Evolutionary conservation across 805 yeast genomes (phyloP).

Genomic region (Wickerhamiella brachini): DNA sequence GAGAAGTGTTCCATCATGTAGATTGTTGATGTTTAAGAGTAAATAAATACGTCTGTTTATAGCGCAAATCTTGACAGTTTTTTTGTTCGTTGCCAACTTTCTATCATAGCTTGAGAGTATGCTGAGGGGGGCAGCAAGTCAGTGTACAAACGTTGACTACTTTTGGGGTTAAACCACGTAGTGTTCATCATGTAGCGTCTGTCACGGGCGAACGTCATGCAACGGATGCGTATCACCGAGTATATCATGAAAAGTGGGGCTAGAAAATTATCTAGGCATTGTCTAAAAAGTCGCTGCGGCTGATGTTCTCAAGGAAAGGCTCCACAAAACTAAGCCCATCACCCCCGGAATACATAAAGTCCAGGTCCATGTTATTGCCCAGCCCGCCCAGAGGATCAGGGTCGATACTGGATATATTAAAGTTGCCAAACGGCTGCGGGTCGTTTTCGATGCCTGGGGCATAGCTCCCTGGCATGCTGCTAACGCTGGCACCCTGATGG

Average conservation of each 20-base stretch:
- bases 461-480: neutral
- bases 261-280: neutral
- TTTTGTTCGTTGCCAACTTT: too few relatives aligned
- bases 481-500: neutral
- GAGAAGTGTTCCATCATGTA: constrained; percentile 17
- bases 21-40: too few relatives aligned
- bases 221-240: too few relatives aligned
- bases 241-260: too few relatives aligned
- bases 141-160: too few relatives aligned
- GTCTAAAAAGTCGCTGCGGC: constrained; percentile 1
- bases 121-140: too few relatives aligned
- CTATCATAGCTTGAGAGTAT: too few relatives aligned
- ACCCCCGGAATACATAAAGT: constrained; percentile 1
- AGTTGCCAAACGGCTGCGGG: neutral
- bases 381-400: neutral
- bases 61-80: too few relatives aligned
- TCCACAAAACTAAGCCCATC: constrained; percentile 4
- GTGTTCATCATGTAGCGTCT: too few relatives aligned
- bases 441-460: neutral
- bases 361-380: neutral
- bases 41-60: too few relatives aligned
- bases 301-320: constrained; percentile 2
- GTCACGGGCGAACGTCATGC: too few relatives aligned
- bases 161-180: too few relatives aligned
- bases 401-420: neutral